Evolutionary conservation across 140 eudicot genomes (phyloP).

Genomic region (Bidens hawaiensis): DNA sequence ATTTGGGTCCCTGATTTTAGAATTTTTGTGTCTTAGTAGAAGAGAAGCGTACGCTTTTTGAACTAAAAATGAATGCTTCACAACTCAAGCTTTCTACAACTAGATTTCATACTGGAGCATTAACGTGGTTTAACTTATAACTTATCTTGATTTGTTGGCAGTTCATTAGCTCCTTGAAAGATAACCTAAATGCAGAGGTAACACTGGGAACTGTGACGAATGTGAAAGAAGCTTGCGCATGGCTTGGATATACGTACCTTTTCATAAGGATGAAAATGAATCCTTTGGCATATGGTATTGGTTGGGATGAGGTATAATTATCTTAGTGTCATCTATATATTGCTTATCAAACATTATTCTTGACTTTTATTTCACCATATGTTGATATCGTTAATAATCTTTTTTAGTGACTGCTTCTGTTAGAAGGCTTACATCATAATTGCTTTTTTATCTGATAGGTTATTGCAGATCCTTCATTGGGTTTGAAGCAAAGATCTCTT

Average conservation of each 20-base stretch:
- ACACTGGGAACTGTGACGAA: slow-evolving; percentile 97
- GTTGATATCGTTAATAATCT: slow-evolving; percentile 2
- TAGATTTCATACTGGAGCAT: neutral
- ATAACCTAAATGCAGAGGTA: slow-evolving; percentile 97
- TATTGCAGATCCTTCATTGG: slow-evolving; percentile 90
- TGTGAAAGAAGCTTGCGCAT: slow-evolving; percentile 99
- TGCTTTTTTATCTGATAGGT: slow-evolving; percentile 48
- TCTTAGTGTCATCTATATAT: neutral
- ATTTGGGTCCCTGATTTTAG: neutral
- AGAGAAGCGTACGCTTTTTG: neutral
- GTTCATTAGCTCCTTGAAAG: slow-evolving; percentile 96
- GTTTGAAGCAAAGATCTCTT: slow-evolving; percentile 89
- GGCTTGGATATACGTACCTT: slow-evolving; percentile 98
- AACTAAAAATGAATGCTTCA: neutral
- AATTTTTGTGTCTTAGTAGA: neutral
- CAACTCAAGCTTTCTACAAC: neutral
- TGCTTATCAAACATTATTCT: slow-evolving; percentile 4
- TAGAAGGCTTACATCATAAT: neutral
- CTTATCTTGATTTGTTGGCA: slow-evolving; percentile 30
- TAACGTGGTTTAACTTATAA: neutral
- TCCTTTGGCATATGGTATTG: slow-evolving; percentile 97
- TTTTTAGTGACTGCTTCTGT: too few relatives aligned
- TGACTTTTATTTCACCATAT: slow-evolving; percentile 9
- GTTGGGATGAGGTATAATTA: slow-evolving; percentile 96
- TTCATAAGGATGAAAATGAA: slow-evolving; percentile 98